phyloP scores from a whole-genome alignment of 2,329 filamentous ascomycete genomes.

The Aspergillaceae sp. region DNA sequence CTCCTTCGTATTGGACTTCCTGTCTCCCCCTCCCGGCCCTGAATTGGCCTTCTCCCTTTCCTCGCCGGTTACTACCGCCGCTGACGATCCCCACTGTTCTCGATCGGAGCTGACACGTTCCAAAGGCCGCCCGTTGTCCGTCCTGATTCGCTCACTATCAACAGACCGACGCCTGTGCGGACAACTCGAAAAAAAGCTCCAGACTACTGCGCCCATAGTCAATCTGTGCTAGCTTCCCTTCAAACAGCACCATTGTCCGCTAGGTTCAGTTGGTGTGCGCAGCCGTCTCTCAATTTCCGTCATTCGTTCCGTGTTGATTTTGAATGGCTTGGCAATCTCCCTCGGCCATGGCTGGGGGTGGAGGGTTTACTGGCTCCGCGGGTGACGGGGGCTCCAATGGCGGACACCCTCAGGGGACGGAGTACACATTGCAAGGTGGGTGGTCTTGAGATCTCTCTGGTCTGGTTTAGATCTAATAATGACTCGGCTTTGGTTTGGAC shows the following conservation, averaged over 20 bases:
- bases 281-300: neutral
- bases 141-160: constrained; percentile 11
- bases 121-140: constrained; percentile 13
- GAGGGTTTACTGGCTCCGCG: constrained; percentile 41
- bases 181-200: constrained; percentile 2
- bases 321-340: constrained; percentile 64
- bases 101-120: constrained; percentile 14
- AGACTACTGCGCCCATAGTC: too few relatives aligned
- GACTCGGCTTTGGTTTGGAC: constrained; percentile 1
- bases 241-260: too few relatives aligned
- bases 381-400: constrained; percentile 35
- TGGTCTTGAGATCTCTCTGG: constrained; percentile 1
- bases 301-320: constrained; percentile 8
- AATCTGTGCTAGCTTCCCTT: too few relatives aligned
- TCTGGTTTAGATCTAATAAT: neutral
- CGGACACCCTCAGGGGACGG: constrained; percentile 53
- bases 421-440: constrained; percentile 64
- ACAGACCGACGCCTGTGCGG: constrained; percentile 9
- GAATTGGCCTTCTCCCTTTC: neutral
- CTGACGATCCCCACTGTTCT: neutral
- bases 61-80: neutral
- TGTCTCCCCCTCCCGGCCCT: neutral
- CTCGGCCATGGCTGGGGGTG: constrained; percentile 51
- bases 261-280: too few relatives aligned
- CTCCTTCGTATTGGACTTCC: neutral